phyloP scores from a whole-genome alignment of 345 rosid genomes.

The Citrus mangshanensis region DNA sequence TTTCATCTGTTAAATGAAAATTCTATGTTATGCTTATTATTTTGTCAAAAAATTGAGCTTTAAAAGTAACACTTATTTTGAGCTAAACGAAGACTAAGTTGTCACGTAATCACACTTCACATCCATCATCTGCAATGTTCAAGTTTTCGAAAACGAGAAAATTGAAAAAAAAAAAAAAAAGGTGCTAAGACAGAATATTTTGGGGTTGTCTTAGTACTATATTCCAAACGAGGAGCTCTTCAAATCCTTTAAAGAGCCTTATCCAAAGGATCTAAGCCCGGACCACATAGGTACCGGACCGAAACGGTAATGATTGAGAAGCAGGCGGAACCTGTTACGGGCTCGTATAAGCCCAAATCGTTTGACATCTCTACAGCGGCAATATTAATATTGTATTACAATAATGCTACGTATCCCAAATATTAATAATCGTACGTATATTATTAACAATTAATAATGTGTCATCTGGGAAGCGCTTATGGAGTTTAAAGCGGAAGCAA shows the following conservation, averaged over 20 bases:
- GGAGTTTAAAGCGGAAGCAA: not conserved
- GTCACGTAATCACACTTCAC: not conserved
- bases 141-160: too few species aligned
- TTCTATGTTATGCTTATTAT: too few species aligned
- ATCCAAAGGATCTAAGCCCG: not conserved
- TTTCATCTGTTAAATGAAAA: not conserved
- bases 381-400: too few species aligned
- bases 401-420: too few species aligned
- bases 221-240: not conserved
- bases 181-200: too few species aligned
- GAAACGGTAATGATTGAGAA: too few species aligned
- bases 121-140: not conserved
- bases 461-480: not conserved
- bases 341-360: not conserved
- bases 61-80: too few species aligned
- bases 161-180: too few species aligned
- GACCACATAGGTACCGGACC: not conserved
- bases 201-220: too few species aligned
- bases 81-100: not conserved
- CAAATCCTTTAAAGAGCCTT: not conserved
- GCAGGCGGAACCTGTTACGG: not conserved
- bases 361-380: not conserved
- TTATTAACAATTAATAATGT: too few species aligned
- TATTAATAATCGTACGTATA: too few species aligned
- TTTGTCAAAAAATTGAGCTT: too few species aligned